Percentiles rank a stretch among this genome's conserved stretches.
These are phyloP conservation scores for Kuraishia molischiana DNA, from an alignment of 805 yeast species.

Conservation along the genomic window DNA sequence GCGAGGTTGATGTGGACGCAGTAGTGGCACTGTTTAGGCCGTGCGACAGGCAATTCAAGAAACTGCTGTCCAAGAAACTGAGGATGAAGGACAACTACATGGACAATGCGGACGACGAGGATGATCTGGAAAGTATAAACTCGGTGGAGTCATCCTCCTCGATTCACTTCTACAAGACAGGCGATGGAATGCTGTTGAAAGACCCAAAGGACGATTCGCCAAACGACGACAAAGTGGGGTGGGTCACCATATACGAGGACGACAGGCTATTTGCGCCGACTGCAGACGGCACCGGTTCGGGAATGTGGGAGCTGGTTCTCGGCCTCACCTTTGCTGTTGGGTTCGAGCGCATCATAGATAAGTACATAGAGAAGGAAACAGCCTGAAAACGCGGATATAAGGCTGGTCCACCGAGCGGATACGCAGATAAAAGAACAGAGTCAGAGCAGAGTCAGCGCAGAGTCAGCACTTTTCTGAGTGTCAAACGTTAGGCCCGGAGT, in stretches of 20 bases:
- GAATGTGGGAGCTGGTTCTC: constrained; percentile 44
- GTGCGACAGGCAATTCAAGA: constrained; percentile 25
- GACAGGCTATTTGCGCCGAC: constrained; percentile 1
- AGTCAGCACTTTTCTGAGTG: too few relatives aligned
- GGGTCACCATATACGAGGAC: constrained; percentile 55
- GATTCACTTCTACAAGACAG: constrained; percentile 27
- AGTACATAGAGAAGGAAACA: constrained; percentile 7
- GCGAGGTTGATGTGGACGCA: constrained; percentile 14
- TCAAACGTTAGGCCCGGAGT: too few relatives aligned
- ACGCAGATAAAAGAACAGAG: background rate
- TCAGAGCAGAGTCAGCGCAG: background rate
- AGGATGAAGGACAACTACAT: background rate
- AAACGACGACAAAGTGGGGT: constrained; percentile 49
- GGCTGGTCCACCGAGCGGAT: too few relatives aligned
- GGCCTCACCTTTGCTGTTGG: constrained; percentile 47
- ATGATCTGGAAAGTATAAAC: constrained; percentile 7
- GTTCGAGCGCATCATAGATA: constrained; percentile 23
- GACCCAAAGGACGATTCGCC: constrained; percentile 54
- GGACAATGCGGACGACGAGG: constrained; percentile 1
- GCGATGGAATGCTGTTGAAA: constrained; percentile 44
- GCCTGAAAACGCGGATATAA: too few relatives aligned
- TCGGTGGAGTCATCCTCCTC: constrained; percentile 12
- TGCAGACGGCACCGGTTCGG: constrained; percentile 21
- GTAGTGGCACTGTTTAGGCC: constrained; percentile 32
- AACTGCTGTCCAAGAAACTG: constrained; percentile 22